phyloP scores from a whole-genome alignment of 495 filamentous ascomycete species.

The Amphirosellinia nigrospora region DNA sequence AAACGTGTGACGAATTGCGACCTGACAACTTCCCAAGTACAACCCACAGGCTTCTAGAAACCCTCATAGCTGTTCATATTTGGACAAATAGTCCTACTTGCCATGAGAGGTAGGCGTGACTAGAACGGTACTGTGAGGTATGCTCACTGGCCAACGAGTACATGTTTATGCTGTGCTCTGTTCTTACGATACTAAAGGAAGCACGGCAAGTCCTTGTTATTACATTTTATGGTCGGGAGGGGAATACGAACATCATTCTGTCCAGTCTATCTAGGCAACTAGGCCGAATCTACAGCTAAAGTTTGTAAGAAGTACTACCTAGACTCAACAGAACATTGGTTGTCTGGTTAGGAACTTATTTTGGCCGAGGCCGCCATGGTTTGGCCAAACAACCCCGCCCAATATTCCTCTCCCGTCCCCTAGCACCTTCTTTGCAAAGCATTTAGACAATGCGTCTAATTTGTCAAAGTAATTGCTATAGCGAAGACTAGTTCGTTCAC shows the following conservation, averaged over 20 bases:
- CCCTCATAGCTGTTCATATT: not conserved
- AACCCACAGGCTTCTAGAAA: constrained; percentile 11
- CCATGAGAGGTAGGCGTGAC: not conserved
- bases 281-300: not conserved
- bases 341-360: not conserved
- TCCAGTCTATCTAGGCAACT: not conserved
- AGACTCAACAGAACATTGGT: not conserved
- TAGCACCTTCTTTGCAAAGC: not conserved
- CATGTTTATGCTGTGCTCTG: not conserved
- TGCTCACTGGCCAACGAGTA: not conserved
- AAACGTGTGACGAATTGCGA: not conserved
- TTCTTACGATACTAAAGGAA: not conserved
- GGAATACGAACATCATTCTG: not conserved
- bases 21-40: not conserved
- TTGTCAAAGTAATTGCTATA: not conserved
- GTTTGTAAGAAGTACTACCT: not conserved
- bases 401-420: not conserved
- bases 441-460: not conserved
- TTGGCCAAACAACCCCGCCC: not conserved
- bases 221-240: not conserved
- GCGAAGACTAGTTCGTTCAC: not conserved
- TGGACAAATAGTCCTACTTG: not conserved
- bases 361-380: not conserved
- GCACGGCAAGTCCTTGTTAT: not conserved
- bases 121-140: not conserved